Base-by-base conservation (phyloP, 306 rosid genomes). In the Citrullus amarus region DNA sequence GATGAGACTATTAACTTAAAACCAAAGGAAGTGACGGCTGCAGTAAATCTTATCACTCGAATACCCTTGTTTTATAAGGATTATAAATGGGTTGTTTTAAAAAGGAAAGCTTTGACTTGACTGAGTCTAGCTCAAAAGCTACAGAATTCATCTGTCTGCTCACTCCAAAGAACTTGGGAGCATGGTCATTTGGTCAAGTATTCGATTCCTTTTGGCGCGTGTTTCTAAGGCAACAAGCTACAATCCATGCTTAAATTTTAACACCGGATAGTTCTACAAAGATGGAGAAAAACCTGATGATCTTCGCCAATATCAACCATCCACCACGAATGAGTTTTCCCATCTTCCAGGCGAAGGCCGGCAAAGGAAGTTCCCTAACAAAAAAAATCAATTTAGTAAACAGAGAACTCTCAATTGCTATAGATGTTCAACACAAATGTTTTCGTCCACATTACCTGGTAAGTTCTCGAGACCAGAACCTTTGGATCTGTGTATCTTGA, bases 401-500 rank as follows among this genome's bases (percentile, higher is more conserved):
- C 62, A 78, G 8, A 67, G 32, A 75, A 63, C 46, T 77, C 60
- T 56, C 55, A 76, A 55, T 53, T 22, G 46, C 53, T 5, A 30
- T 71, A 67, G 58, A 59, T 13, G 71, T 77, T 77, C 18, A 4
- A 18, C 9, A 18, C 54, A 74, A 16, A 48, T 63, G 38, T 46
- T 36, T 25, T 32, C 32, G 36, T 59, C 69, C 55, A 58, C 43
- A 67, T 30, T 79, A 89, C 98, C 96, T 89, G 93, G 83, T 88
- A 94, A 15, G 97, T 89, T 89, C 97, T 88, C 7, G 98, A 90
- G 83, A 85, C 97, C 88, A 94, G 77, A 85, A 87, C 95, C 88
- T 94, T 94, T 77, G 98, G 96, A 84, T 94, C 98, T 0, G 98
- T 92, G 90, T 87, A 90, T 88, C 98, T 91, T 62, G 95, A 87